These are phyloP conservation scores for Coemansia sp. DNA, from an alignment of 192 early-diverging fungal species.

Conservation along the genomic window DNA sequence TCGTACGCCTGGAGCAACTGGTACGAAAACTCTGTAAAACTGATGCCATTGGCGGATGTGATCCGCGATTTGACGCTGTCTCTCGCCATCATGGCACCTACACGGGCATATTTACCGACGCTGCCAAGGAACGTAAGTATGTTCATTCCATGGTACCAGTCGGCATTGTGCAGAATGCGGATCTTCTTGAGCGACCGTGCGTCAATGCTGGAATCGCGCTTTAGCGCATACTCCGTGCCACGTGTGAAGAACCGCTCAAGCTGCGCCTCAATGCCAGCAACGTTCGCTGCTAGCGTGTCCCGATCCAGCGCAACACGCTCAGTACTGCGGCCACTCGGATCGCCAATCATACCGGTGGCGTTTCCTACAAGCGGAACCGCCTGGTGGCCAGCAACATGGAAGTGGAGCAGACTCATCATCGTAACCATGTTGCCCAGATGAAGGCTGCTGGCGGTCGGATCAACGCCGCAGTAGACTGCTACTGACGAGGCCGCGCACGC, in stretches of 20 bases:
- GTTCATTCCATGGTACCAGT: constrained; percentile 76
- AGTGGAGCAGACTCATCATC: constrained; percentile 84
- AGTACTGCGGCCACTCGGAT: constrained; percentile 83
- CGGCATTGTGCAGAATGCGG: constrained; percentile 75
- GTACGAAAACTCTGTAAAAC: constrained; percentile 96
- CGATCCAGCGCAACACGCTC: constrained; percentile 73
- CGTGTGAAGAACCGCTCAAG: constrained; percentile 70
- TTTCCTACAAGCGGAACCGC: constrained; percentile 86
- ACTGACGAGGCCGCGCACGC: constrained; percentile 8
- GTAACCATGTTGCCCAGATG: constrained; percentile 91
- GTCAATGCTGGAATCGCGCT: constrained; percentile 29
- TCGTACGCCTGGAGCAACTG: constrained; percentile 95
- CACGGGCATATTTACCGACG: constrained; percentile 78
- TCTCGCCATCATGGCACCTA: constrained; percentile 81
- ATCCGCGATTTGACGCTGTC: constrained; percentile 88
- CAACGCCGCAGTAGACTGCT: constrained; percentile 86
- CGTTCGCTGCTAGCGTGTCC: constrained; percentile 62
- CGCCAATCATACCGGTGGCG: constrained; percentile 91
- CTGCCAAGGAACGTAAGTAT: constrained; percentile 75
- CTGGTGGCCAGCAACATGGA: constrained; percentile 78
- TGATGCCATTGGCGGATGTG: constrained; percentile 80
- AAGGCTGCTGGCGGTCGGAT: constrained; percentile 88
- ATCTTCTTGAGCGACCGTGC: constrained; percentile 52
- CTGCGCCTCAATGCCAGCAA: constrained; percentile 68
- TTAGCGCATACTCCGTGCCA: constrained; percentile 48